Percentiles rank a stretch among this genome's conserved stretches.
Conservation (phyloP, 768 basidiomycete genomes). For the Suillus fuscotomentosus region DNA sequence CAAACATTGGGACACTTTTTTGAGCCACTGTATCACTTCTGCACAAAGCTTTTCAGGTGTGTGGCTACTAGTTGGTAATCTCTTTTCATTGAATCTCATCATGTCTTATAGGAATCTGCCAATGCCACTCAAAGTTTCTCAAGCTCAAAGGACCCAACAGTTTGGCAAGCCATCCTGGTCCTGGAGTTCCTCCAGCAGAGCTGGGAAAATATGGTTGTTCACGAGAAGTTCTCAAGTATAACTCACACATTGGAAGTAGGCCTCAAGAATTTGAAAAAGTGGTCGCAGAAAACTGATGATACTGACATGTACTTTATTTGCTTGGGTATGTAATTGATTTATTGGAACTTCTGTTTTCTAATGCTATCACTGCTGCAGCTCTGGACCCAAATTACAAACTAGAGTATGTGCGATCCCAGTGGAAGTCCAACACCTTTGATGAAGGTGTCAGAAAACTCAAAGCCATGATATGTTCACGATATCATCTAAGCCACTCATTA, state of each 20-base stretch:
- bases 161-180: neutral
- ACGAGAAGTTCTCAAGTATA: neutral
- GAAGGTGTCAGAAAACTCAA: no score
- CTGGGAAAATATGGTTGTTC: neutral
- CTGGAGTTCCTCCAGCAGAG: neutral
- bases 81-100: neutral
- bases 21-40: no score
- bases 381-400: neutral
- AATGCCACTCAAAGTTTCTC: neutral
- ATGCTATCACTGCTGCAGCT: neutral
- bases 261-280: neutral
- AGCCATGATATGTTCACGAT: no score
- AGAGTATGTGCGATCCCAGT: neutral
- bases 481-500: no score
- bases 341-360: no score
- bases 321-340: neutral
- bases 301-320: neutral
- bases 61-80: no score
- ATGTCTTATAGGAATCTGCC: neutral
- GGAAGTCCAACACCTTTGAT: no score
- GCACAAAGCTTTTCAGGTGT: constrained; percentile 20
- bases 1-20: no score
- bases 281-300: neutral
- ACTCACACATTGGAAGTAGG: neutral
- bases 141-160: neutral